These are phyloP conservation scores for Penicillium simplicissimum DNA, from an alignment of 495 filamentous ascomycete genomes.

Conservation along the genomic window DNA sequence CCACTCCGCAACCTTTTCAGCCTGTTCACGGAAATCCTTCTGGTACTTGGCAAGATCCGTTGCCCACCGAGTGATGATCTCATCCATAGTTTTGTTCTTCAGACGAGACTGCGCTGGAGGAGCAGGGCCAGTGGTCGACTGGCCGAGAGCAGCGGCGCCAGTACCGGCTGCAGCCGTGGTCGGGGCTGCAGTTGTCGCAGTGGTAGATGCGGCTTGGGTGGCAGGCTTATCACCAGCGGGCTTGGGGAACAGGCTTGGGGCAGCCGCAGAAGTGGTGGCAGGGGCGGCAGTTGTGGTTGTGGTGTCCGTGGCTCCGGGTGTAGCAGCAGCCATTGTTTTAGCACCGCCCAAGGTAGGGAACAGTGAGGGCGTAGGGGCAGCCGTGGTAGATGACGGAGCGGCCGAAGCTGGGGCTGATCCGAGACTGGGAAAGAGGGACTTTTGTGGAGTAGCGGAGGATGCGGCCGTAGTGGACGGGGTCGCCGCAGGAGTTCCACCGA, in stretches of 20 bases:
- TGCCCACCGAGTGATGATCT: conserved; percentile 98
- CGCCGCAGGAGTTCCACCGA: conserved; percentile 26
- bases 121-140: conserved; percentile 75
- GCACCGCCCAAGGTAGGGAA: conserved; percentile 39
- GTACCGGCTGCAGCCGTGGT: conserved; percentile 32
- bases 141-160: conserved; percentile 49
- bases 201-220: conserved; percentile 27
- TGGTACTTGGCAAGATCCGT: conserved; percentile 93
- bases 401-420: conserved; percentile 39
- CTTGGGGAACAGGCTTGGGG: conserved; percentile 29
- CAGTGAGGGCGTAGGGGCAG: conserved; percentile 37
- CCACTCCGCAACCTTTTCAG: conserved; percentile 83
- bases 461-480: conserved; percentile 32
- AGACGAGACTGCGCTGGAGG: conserved; percentile 81
- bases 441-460: conserved; percentile 41
- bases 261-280: conserved; percentile 17
- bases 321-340: conserved; percentile 36
- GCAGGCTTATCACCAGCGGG: conserved; percentile 30
- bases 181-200: conserved; percentile 28
- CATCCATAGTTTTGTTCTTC: conserved; percentile 99
- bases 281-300: conserved; percentile 28
- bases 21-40: conserved; percentile 89
- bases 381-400: conserved; percentile 28
- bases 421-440: conserved; percentile 39
- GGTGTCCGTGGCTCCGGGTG: conserved; percentile 34